Base-by-base conservation (phyloP, 2,329 filamentous ascomycete genomes). In the Remersonia thermophila region DNA sequence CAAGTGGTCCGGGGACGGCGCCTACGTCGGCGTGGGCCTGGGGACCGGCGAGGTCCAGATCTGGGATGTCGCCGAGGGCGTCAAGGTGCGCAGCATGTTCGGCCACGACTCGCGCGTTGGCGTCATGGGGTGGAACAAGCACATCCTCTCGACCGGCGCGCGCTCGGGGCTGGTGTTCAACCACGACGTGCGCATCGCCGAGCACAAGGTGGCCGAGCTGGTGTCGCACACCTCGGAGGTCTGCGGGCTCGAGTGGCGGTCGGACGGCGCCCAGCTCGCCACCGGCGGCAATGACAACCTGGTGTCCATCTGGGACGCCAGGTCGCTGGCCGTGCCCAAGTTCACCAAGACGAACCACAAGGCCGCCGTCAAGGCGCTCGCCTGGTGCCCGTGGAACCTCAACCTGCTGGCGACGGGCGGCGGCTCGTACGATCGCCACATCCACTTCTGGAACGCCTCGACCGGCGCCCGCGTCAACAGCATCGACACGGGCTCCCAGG, bases 281-380 rank as follows among this genome's bases (percentile, higher is more conserved):
- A 96, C 91, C 37, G 91, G 91, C 53, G 91, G 87, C 59, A 98
- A 98, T 55, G 91, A 98, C 72, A 98, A 98, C 70, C 72, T 98
- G 37, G 91, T 98, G 48, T 93, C 84, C 53, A 98, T 98, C 65
- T 98, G 91, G 91, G 91, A 98, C 60, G 89, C 91, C 38, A 85
- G 91, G 34, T 91, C 85, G 7, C 72, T 98, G 41, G 79, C 77
- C 13, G 87, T 93, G 8, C 91, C 91, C 58, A 96, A 96, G 67
- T 96, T 96, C 70, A 91, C 86, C 63, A 98, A 98, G 79, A 94
- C 89, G 55, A 98, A 98, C 73, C 91, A 98, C 72, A 91, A 91
- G 63, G 91, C 91, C 38, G 91, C 91, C 30, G 87, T 98, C 65
- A 98, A 98, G 75, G 91, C 91, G 40, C 76, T 98, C 31, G 83